Percentiles rank a stretch among this genome's conserved stretches.
Evolutionary conservation across 441 rosid genomes (phyloP).

Genomic region (Croton setiger): DNA sequence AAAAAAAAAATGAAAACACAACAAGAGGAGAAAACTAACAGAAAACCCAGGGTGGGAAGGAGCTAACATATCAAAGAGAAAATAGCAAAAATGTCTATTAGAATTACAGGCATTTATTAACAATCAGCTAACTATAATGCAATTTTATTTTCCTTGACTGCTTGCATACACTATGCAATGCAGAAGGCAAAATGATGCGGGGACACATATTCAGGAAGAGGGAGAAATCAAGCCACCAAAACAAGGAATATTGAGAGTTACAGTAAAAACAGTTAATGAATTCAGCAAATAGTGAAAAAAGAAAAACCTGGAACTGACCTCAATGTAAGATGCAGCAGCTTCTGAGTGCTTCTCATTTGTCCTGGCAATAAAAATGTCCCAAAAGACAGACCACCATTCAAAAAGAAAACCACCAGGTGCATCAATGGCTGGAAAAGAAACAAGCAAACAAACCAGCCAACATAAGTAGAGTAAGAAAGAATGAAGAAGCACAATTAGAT

Average conservation of each 20-base stretch:
- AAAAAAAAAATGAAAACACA: background rate
- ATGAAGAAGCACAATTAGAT: background rate
- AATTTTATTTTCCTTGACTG: background rate
- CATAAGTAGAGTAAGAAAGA: constrained; percentile 7
- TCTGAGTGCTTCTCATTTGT: constrained; percentile 46
- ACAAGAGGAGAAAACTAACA: background rate
- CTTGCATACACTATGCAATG: background rate
- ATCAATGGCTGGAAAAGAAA: constrained; percentile 42
- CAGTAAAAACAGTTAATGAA: background rate
- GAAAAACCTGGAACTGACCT: constrained; percentile 27
- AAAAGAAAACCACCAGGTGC: constrained; percentile 59
- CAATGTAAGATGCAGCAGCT: constrained; percentile 43
- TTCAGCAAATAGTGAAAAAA: background rate
- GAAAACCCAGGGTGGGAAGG: background rate
- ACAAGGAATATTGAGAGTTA: background rate
- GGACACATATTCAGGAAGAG: background rate
- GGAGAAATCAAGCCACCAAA: background rate
- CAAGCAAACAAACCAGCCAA: constrained; percentile 4
- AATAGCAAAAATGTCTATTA: constrained; percentile 3
- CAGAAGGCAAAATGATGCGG: background rate
- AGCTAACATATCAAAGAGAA: background rate
- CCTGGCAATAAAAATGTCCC: constrained; percentile 56
- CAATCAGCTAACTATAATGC: background rate
- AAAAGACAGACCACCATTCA: constrained; percentile 72
- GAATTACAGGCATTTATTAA: background rate